These are phyloP conservation scores for barrel medic (Medicago truncatula) DNA, from an alignment of 306 rosid genomes.

Conservation along the genomic window DNA sequence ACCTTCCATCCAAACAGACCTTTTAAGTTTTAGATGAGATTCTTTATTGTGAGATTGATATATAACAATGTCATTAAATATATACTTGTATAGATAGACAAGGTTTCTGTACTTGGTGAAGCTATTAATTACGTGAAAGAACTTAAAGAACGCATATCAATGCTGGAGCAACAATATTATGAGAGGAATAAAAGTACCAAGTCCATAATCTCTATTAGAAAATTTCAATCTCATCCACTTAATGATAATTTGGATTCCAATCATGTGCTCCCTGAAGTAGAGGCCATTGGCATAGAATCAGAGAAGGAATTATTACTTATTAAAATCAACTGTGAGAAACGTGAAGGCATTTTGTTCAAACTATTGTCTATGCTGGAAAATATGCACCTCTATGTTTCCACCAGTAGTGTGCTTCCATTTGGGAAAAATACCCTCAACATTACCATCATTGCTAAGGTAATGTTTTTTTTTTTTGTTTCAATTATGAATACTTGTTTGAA, in stretches of 20 bases:
- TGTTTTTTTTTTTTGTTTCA: neutral
- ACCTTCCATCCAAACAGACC: too few relatives aligned
- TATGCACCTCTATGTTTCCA: constrained; percentile 23
- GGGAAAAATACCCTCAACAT: constrained; percentile 21
- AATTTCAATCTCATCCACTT: neutral
- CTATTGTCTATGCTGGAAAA: constrained; percentile 15
- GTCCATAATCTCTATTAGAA: neutral
- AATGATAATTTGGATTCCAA: neutral
- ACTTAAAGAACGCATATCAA: constrained; percentile 30
- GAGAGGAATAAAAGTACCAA: neutral
- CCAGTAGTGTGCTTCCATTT: constrained; percentile 32
- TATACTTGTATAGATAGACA: constrained; percentile 27
- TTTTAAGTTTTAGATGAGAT: too few relatives aligned
- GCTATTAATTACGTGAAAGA: constrained; percentile 37
- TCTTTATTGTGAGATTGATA: too few relatives aligned
- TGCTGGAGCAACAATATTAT: constrained; percentile 12
- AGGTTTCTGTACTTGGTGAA: constrained; percentile 37
- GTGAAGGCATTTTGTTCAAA: constrained; percentile 11
- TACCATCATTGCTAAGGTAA: constrained; percentile 41
- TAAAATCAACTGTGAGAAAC: constrained; percentile 33
- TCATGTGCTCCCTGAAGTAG: constrained; percentile 17
- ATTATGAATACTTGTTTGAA: neutral
- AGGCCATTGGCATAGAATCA: constrained; percentile 18
- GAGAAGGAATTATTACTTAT: constrained; percentile 13
- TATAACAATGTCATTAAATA: too few relatives aligned